These are phyloP conservation scores for Acanthamoeba sp. DNA, from an alignment of 208 protist species.

Conservation along the genomic window DNA sequence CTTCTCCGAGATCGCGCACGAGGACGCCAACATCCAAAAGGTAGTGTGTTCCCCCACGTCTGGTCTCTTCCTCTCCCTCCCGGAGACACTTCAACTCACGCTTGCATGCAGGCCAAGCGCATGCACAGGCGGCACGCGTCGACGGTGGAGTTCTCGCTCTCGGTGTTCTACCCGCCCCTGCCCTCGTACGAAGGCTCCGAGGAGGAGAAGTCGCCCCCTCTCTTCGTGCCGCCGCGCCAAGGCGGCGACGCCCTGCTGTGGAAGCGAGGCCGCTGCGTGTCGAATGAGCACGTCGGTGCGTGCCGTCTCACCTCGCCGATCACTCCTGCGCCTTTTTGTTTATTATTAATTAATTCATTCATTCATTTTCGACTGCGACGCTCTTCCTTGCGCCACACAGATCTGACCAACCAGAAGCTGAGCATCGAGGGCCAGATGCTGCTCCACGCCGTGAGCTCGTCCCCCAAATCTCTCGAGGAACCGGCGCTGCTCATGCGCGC, in stretches of 20 bases:
- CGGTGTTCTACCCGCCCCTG: conserved; percentile 68
- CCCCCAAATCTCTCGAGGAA: conserved; percentile 5
- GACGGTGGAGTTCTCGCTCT: conserved; percentile 53
- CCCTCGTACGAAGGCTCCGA: conserved; percentile 53
- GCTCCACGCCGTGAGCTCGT: not conserved
- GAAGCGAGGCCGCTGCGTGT: conserved; percentile 49
- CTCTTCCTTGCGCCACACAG: not conserved
- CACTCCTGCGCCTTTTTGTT: not conserved
- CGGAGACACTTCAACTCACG: too few relatives aligned
- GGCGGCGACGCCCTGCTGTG: conserved; percentile 12
- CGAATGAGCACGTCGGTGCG: conserved; percentile 33
- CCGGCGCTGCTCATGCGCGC: not conserved
- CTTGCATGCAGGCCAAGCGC: not conserved
- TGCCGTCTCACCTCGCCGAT: not conserved
- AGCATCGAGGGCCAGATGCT: conserved; percentile 71
- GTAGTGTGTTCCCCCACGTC: not conserved
- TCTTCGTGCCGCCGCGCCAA: not conserved
- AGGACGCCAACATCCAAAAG: not conserved
- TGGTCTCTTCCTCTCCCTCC: not conserved
- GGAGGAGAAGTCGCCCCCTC: conserved; percentile 62
- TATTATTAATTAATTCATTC: too few relatives aligned
- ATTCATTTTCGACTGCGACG: too few relatives aligned
- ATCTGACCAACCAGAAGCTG: conserved; percentile 46
- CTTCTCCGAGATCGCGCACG: not conserved
- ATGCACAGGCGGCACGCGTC: conserved; percentile 1